Evolutionary conservation across 176 grass and related monocot genomes (phyloP), one percentile per base, ranked within the genome.

Genomic region (Eragrostis nindensis): DNA sequence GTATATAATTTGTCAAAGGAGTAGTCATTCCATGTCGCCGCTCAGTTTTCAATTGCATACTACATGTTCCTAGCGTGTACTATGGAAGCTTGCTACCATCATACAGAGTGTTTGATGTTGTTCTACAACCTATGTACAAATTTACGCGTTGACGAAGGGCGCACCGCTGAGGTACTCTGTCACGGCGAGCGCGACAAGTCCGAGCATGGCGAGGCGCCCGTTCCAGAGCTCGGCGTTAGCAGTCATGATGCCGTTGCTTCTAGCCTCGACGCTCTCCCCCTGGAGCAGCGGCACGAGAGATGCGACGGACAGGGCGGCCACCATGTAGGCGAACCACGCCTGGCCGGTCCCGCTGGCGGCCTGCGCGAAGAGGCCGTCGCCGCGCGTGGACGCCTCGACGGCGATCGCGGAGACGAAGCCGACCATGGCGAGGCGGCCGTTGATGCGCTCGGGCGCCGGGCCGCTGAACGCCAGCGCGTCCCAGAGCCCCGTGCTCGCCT

Each of bases 361-460:
- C 54, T 75, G 73, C 54, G 53, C 8, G 1, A 75, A 38, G 21
- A 75, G 53, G 22, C 39, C 54, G 0, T 0, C 54, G 7, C 73
- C 73, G n/a, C 73, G 54, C 32, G 32, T 36, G n/a, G 73, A 16
- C 39, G 73, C 73, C 73, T 75, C 73, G 21, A 75, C 73, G 54
- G 73, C 73, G 1, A 75, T 53, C 38, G 73, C 54, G 0, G 73
- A 26, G 32, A 75, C 38, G 53, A 75, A 75, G 38, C 88, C 92
- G 6, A 91, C 74, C 92, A 94, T 94, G 3, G 92, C 92, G 7
- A 94, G 63, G 0, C 92, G 74, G 1, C 92, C 92, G 61, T 91
- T 94, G 92, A 91, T 94, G 24, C 92, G 67, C 82, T 91, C 92
- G 8, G 92, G 86, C 14, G 82, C 92, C 0, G 92, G 92, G 1